phyloP scores from a whole-genome alignment of 202 grass and related monocot species.

The Hordeum pubiflorum region DNA sequence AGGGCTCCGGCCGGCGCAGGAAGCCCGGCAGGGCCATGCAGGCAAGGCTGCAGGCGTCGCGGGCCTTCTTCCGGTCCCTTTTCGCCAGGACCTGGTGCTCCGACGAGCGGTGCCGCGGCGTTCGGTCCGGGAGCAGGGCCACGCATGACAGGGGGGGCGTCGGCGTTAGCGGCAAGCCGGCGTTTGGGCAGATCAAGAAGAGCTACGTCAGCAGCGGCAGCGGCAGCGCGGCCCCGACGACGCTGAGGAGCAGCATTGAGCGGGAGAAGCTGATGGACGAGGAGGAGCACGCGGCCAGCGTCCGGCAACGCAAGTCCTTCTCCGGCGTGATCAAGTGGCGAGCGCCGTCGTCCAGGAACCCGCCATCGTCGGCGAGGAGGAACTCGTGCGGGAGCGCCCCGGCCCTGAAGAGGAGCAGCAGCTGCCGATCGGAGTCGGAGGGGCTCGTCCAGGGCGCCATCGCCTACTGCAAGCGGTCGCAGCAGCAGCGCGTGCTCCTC shows the following conservation, averaged over 20 bases:
- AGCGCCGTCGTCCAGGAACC: not conserved
- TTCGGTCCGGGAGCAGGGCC: not conserved
- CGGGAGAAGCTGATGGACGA: conserved; percentile 50
- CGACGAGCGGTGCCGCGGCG: conserved; percentile 33
- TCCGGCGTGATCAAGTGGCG: conserved; percentile 53
- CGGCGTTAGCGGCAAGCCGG: not conserved
- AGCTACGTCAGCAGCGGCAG: not conserved
- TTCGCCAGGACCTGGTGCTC: conserved; percentile 54
- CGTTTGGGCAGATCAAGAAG: conserved; percentile 17
- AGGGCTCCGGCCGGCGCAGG: conserved; percentile 20
- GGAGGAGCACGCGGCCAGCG: conserved; percentile 33
- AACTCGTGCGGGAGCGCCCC: conserved; percentile 25
- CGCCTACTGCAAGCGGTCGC: conserved; percentile 90
- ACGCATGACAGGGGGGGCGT: not conserved
- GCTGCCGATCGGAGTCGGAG: conserved; percentile 75
- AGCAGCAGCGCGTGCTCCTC: conserved; percentile 47
- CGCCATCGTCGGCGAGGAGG: conserved; percentile 21
- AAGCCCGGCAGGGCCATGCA: conserved; percentile 25
- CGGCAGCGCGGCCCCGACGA: conserved; percentile 6
- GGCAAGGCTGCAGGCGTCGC: conserved; percentile 61
- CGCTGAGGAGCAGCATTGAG: conserved; percentile 44
- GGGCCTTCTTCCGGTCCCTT: conserved; percentile 55
- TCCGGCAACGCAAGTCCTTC: conserved; percentile 72
- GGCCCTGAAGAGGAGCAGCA: conserved; percentile 75
- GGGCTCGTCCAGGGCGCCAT: conserved; percentile 89